Evolutionary conservation across 2,329 filamentous ascomycete genomes (phyloP).

Genomic region (Colletotrichum incanum): DNA sequence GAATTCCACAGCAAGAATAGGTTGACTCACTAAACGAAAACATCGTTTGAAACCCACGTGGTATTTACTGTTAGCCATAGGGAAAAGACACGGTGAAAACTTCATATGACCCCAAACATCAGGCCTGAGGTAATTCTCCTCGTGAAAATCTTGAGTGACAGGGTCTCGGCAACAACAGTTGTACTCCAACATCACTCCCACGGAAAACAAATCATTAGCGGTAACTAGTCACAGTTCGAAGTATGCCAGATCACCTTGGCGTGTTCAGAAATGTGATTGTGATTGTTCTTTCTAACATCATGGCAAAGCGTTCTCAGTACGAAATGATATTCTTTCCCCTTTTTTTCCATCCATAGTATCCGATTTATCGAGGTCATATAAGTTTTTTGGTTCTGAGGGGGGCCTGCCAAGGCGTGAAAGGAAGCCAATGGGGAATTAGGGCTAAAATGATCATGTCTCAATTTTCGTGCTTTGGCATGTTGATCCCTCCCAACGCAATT

Average conservation of each 20-base stretch:
- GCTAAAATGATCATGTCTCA: not conserved
- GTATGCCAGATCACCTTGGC: not conserved
- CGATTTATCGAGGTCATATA: not conserved
- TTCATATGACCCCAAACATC: not conserved
- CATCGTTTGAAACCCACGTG: not conserved
- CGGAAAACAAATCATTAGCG: not conserved
- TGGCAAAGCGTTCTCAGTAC: not conserved
- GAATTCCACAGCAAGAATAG: conserved; percentile 1
- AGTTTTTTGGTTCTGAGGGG: not conserved
- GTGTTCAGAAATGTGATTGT: too few species aligned
- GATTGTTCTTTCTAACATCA: not conserved
- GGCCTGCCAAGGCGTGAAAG: not conserved
- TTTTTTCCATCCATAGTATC: not conserved
- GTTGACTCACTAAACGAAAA: not conserved
- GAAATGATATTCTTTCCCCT: not conserved
- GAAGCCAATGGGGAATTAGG: not conserved
- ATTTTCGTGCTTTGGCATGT: conserved; percentile 6
- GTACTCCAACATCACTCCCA: not conserved
- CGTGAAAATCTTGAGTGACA: too few species aligned
- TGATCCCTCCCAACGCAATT: not conserved
- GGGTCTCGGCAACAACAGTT: not conserved
- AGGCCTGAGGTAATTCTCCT: not conserved
- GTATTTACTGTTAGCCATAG: fast-evolving
- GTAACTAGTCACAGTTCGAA: not conserved
- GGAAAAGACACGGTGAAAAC: not conserved